Base-by-base conservation (phyloP, 108 stramenopile genomes). In the Cyclotella sp. region DNA sequence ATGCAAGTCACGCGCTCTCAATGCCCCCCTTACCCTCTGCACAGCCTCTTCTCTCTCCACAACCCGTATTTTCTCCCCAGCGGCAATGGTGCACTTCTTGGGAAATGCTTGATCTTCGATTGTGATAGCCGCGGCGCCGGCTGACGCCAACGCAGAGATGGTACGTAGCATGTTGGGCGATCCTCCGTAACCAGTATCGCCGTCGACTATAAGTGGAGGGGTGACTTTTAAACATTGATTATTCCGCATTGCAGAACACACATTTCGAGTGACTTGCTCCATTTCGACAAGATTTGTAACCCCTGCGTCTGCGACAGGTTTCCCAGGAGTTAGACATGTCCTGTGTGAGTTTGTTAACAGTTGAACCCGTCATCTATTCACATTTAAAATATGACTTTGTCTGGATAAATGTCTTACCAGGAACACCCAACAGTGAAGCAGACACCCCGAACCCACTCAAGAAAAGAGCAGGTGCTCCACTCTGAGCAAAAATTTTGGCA, bases 71-170 rank as follows among this genome's bases (percentile, higher is more conserved):
- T 52, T 73, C 7, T 54, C 45, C 9, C 87, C 87, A 24, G 88
- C 88, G 15, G 70, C 65, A 62, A 82, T 86, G 5, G 88, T 89
- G 62, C 88, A 89, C 21, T 60, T 63, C 54, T 89, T 89, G 13
- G 88, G 88, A 78, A 89, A 89, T 0, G 43, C 40, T 72, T 89
- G 88, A 61, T 89, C 88, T 62, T 89, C 88, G 63, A 89, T 89
- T 26, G 85, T 68, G n/a, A 89, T 63, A 19, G 88, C 88, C 0
- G 88, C 88, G 15, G 86, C 88, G 19, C 81, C 81, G 28, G 77
- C 77, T 0, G 27, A 22, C n/a, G 86, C 81, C 58, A 86, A 46
- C 54, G 75, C 22, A 22, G 82, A 81, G 42, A 89, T 72, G 3
- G 88, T 86, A 21, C 84, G 80, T 16, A 84, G 80, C 53, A 89